Percentiles rank a stretch among this genome's conserved stretches.
Conservation (phyloP, 495 filamentous ascomycete species). For the Mycothermus thermophilus region DNA sequence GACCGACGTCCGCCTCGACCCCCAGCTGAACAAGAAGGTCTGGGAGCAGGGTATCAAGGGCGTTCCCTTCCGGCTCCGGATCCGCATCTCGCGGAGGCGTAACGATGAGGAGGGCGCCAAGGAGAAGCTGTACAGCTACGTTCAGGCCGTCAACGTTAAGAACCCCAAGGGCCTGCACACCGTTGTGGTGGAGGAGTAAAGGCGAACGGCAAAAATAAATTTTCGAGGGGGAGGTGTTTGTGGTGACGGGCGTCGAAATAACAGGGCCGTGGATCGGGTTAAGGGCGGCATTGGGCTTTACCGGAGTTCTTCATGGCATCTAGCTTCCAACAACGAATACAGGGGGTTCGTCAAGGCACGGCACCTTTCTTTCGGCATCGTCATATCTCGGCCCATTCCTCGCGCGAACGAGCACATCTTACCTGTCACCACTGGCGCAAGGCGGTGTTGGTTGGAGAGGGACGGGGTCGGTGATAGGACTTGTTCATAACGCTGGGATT, state of each 20-base stretch:
- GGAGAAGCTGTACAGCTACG: slow-evolving; percentile 96
- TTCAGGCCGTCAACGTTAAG: slow-evolving; percentile 99
- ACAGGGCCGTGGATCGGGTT: slow-evolving; percentile 24
- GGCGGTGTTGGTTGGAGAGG: no score
- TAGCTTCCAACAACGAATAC: slow-evolving; percentile 38
- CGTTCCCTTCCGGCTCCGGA: slow-evolving; percentile 86
- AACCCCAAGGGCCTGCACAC: slow-evolving; percentile 93
- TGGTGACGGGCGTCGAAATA: no score
- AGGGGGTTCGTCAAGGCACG: slow-evolving; percentile 27
- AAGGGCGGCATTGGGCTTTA: slow-evolving; percentile 37
- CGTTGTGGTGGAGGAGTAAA: slow-evolving; percentile 52
- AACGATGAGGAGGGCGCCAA: slow-evolving; percentile 99
- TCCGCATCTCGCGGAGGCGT: slow-evolving; percentile 97
- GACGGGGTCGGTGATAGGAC: no score
- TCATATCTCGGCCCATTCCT: no score
- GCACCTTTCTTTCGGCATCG: no score
- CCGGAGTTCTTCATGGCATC: slow-evolving; percentile 39
- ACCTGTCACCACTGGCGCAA: no score
- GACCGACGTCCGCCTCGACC: slow-evolving; percentile 92
- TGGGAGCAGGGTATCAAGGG: slow-evolving; percentile 99
- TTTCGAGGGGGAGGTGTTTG: no score
- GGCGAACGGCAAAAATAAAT: slow-evolving; percentile 18
- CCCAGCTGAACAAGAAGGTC: slow-evolving; percentile 99
- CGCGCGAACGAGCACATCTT: no score
- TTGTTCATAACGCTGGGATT: no score